phyloP scores from a whole-genome alignment of 2,329 filamentous ascomycete species.

The Cryphonectria radicalis region DNA sequence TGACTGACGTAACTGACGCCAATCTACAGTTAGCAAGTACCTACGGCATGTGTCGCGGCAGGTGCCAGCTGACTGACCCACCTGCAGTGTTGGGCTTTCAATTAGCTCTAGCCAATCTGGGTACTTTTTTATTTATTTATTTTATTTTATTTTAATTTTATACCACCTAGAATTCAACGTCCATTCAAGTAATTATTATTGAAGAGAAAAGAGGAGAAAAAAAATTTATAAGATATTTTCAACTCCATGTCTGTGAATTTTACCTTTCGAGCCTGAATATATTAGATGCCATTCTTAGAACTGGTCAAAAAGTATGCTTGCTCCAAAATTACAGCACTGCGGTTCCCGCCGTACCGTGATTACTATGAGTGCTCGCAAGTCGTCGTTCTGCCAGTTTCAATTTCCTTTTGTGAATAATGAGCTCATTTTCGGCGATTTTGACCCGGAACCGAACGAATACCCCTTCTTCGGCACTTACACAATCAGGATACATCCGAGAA shows the following conservation, averaged over 20 bases:
- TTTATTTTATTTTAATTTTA: too few species aligned
- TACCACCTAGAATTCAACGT: neutral
- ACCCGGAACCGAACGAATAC: too few species aligned
- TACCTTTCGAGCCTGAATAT: too few species aligned
- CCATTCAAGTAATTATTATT: neutral
- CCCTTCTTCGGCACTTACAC: too few species aligned
- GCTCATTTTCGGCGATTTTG: too few species aligned
- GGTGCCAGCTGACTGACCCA: neutral
- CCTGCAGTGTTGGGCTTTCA: neutral
- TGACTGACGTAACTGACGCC: neutral
- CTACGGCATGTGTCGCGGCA: neutral
- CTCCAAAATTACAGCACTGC: too few species aligned
- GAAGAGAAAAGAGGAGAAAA: neutral
- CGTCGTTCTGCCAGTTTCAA: neutral
- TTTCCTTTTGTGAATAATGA: neutral
- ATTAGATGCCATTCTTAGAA: too few species aligned
- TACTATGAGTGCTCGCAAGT: neutral
- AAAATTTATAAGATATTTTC: neutral
- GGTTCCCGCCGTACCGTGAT: neutral
- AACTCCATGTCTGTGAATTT: too few species aligned
- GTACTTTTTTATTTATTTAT: neutral
- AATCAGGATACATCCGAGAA: neutral
- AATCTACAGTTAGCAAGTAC: neutral
- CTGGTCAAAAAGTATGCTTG: too few species aligned
- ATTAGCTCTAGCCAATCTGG: neutral